Percentiles rank a stretch among this genome's conserved stretches.
phyloP scores from a whole-genome alignment of 2,329 filamentous ascomycete species.

The Herpomyces periplanetae region DNA sequence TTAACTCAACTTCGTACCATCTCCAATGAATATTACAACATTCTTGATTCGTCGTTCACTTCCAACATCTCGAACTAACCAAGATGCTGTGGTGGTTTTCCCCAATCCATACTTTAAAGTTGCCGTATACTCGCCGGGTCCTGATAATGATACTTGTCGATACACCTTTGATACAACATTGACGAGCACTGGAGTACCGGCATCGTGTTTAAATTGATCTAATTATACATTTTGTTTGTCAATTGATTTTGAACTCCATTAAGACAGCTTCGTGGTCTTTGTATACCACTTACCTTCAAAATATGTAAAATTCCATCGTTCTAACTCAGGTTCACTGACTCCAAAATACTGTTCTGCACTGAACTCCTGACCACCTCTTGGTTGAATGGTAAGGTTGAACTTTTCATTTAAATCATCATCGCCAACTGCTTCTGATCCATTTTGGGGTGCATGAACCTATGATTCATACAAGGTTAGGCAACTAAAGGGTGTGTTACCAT shows the following conservation, averaged over 20 bases:
- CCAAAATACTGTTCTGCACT: slow-evolving; percentile 24
- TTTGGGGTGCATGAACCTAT: slow-evolving; percentile 41
- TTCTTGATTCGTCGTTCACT: slow-evolving; percentile 41
- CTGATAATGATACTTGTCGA: slow-evolving; percentile 29
- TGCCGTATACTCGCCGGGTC: slow-evolving; percentile 39
- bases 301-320: slow-evolving; percentile 52
- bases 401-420: slow-evolving; percentile 24
- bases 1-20: slow-evolving; percentile 19
- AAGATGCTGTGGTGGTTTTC: slow-evolving; percentile 28
- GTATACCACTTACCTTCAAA: slow-evolving; percentile 24
- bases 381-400: slow-evolving; percentile 33
- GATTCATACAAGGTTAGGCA: too few species aligned
- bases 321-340: slow-evolving; percentile 25
- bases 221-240: too few species aligned
- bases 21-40: slow-evolving; percentile 45
- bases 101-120: slow-evolving; percentile 34
- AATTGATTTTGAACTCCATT: too few species aligned
- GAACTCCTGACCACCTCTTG: slow-evolving; percentile 15
- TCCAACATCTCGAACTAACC: slow-evolving; percentile 30
- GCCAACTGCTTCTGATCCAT: slow-evolving; percentile 38
- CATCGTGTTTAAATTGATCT: slow-evolving; percentile 37
- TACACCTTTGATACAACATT: slow-evolving; percentile 45
- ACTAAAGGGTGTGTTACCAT: too few species aligned
- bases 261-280: too few species aligned
- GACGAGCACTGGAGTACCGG: slow-evolving; percentile 24